These are phyloP conservation scores for Boletus rufocinnamomeus DNA, from an alignment of 768 basidiomycete genomes.

Conservation along the genomic window DNA sequence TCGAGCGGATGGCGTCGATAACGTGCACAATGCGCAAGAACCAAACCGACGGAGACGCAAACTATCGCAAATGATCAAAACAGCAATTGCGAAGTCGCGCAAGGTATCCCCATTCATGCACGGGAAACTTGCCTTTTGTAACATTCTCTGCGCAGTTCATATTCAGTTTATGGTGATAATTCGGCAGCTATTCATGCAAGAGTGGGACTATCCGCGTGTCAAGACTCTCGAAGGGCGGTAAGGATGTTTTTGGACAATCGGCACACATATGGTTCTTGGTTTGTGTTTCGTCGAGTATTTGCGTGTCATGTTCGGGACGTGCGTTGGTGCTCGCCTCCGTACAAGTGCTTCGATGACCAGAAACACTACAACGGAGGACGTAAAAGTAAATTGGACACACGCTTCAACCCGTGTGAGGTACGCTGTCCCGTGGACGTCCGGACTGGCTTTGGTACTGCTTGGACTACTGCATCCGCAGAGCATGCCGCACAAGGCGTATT, in stretches of 20 bases:
- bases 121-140: slow-evolving; percentile 22
- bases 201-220: not conserved
- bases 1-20: slow-evolving; percentile 1
- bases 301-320: slow-evolving; percentile 17
- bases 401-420: slow-evolving; percentile 14
- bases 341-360: slow-evolving; percentile 12
- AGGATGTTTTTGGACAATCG: slow-evolving; percentile 11
- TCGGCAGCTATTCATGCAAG: slow-evolving; percentile 7
- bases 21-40: slow-evolving; percentile 5
- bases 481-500: slow-evolving; percentile 14
- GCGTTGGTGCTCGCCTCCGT: slow-evolving; percentile 10
- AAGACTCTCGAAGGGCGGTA: slow-evolving; percentile 1
- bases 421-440: slow-evolving; percentile 3
- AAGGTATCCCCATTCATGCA: slow-evolving; percentile 23
- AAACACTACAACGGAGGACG: slow-evolving; percentile 3
- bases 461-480: slow-evolving; percentile 24
- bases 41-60: slow-evolving; percentile 14
- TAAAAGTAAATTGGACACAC: slow-evolving; percentile 9
- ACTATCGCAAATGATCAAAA: slow-evolving; percentile 23
- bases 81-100: slow-evolving; percentile 24
- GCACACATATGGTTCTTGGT: slow-evolving; percentile 18
- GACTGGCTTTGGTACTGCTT: slow-evolving; percentile 23
- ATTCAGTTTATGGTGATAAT: slow-evolving; percentile 23
- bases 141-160: slow-evolving; percentile 26
- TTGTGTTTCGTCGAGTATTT: slow-evolving; percentile 27